phyloP scores from a whole-genome alignment of 164 flowering plant genomes.

The Akebia trifoliata region DNA sequence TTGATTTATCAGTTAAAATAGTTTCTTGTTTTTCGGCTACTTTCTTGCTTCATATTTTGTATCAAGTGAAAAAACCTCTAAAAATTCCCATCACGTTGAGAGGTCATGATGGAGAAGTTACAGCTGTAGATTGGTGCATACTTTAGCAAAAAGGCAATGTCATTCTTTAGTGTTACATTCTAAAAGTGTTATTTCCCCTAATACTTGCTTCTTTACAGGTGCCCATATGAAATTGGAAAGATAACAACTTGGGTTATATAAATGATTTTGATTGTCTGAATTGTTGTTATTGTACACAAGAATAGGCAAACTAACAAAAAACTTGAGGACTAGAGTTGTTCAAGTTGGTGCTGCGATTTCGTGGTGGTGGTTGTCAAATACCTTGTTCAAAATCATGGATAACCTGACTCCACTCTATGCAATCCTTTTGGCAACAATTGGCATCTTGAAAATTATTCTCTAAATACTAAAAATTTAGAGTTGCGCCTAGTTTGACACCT shows the following conservation, averaged over 20 bases:
- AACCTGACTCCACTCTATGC: conserved; percentile 95
- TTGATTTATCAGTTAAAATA: background rate
- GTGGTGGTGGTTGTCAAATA: conserved; percentile 36
- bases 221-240: conserved; percentile 64
- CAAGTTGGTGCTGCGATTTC: conserved; percentile 31
- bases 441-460: conserved; percentile 68
- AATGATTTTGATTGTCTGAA: background rate
- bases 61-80: conserved; percentile 65
- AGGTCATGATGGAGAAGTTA: conserved; percentile 86
- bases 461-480: too few relatives aligned
- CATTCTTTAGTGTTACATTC: background rate
- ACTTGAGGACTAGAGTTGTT: conserved; percentile 4
- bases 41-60: too few relatives aligned
- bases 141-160: conserved; percentile 1
- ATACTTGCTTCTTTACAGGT: conserved; percentile 39
- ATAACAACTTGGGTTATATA: too few relatives aligned
- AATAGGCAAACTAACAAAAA: background rate
- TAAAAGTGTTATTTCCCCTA: background rate
- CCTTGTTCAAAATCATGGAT: conserved; percentile 70
- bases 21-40: background rate
- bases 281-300: background rate
- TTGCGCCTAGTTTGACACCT: conserved; percentile 52
- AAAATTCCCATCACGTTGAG: conserved; percentile 51
- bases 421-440: conserved; percentile 67
- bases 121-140: conserved; percentile 81